A percentile compares a stretch with the other conserved stretches of the same genome.
Evolutionary conservation across 2,329 filamentous ascomycete species (phyloP).

Genomic region (Colletotrichum sansevieriae): DNA sequence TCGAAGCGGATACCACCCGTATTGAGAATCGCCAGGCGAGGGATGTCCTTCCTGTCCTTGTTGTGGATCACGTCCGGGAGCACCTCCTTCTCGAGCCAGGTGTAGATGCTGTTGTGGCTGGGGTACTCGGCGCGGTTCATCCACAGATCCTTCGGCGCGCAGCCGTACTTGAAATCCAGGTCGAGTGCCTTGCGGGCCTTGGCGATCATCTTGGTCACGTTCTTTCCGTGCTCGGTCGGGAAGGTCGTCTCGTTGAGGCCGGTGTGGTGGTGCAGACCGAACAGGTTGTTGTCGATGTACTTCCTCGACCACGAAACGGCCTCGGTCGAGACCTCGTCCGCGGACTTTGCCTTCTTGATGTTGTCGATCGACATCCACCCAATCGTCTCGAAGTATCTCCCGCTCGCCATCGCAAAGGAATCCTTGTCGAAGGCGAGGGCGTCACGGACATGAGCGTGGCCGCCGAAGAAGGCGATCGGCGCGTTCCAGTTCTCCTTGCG

Average conservation of each 20-base stretch:
- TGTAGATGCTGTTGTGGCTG: slow-evolving; percentile 80
- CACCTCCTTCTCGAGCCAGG: slow-evolving; percentile 81
- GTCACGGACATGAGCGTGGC: slow-evolving; percentile 90
- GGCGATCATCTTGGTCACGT: slow-evolving; percentile 78
- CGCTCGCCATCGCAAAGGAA: slow-evolving; percentile 85
- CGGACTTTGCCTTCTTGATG: slow-evolving; percentile 53
- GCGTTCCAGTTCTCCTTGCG: slow-evolving; percentile 81
- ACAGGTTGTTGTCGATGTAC: slow-evolving; percentile 96
- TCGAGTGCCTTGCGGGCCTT: slow-evolving; percentile 77
- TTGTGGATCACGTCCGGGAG: slow-evolving; percentile 76
- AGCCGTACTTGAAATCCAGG: slow-evolving; percentile 84
- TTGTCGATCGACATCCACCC: slow-evolving; percentile 92
- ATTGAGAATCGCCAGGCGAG: slow-evolving; percentile 83
- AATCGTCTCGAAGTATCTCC: slow-evolving; percentile 94
- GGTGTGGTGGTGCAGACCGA: slow-evolving; percentile 85
- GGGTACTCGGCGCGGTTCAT: slow-evolving; percentile 84
- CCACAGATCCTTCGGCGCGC: slow-evolving; percentile 85
- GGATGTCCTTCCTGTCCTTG: slow-evolving; percentile 67
- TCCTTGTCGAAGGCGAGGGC: slow-evolving; percentile 83
- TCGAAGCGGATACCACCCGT: slow-evolving; percentile 95
- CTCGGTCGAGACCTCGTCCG: slow-evolving; percentile 48
- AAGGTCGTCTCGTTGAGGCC: slow-evolving; percentile 80
- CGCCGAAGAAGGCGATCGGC: slow-evolving; percentile 92
- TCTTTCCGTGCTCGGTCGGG: slow-evolving; percentile 78
- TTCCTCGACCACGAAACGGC: slow-evolving; percentile 76